Evolutionary conservation across 179 eudicot genomes (phyloP), one percentile per base, ranked within the genome.

Genomic region (Carnegiea gigantea): DNA sequence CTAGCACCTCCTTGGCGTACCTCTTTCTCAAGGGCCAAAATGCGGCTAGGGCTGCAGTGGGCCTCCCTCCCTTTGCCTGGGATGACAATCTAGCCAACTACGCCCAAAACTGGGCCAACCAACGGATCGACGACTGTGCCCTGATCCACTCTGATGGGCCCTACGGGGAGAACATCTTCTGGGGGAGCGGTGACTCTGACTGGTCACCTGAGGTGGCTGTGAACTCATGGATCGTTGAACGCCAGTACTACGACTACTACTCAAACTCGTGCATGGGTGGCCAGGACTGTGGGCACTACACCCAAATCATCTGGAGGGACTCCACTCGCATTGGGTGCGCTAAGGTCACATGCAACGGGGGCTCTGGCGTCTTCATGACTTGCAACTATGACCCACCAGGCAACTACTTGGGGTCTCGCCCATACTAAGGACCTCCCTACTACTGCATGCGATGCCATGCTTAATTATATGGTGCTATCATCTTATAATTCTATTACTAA

Each of bases 381-480:
- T 93, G 97, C 68, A 89, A 89, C 24, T 93, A 92, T 78, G 90
- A 92, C 62, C 97, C 97, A 53, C 93, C 91, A 0, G 94, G 97
- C 20, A 93, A 93, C 60, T 88, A 86, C 74, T 59, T 84, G 26
- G 97, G 95, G 0, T 70, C 86, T 76, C 85, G 83, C 68, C 97
- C 97, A 33, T 93, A 90, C 59, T 93, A 83, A 62, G 18, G 14
- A 2, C 15, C 62, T 65, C 26, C 33, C 38, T 65, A 62, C 11
- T n/a, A 1, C 68, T 67, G 38, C 72, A 67, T 67, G 38, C 18
- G 10, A 28, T 67, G 36, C 72, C 72, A 67, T 67, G 72, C 72
- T 26, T 28, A n/a, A 23, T 62, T 24, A 62, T 23, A n/a, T 7
- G 11, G 26, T 6, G 26, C 8, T n/a, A n/a, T 62, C 68, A 23